phyloP scores from a whole-genome alignment of 495 filamentous ascomycete genomes.

The Recurvomyces mirabilis region DNA sequence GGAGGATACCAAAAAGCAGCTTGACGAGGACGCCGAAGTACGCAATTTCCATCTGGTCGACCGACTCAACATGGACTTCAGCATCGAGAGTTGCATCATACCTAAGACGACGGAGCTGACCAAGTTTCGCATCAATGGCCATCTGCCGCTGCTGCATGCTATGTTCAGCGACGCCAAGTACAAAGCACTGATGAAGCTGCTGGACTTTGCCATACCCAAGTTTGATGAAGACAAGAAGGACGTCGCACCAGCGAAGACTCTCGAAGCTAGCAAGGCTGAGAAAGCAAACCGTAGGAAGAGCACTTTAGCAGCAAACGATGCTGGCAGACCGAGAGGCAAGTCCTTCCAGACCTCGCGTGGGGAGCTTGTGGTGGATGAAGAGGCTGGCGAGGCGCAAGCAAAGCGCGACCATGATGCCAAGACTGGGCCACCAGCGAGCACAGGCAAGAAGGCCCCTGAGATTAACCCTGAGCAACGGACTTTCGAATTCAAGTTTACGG shows the following conservation, averaged over 20 bases:
- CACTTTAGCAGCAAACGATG: slow-evolving; percentile 12
- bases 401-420: slow-evolving; percentile 37
- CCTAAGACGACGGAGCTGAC: slow-evolving; percentile 91
- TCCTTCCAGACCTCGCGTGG: slow-evolving; percentile 54
- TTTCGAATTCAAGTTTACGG: slow-evolving; percentile 93
- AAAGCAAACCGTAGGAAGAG: slow-evolving; percentile 21
- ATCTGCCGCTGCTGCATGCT: slow-evolving; percentile 83
- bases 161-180: slow-evolving; percentile 90
- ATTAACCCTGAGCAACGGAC: slow-evolving; percentile 71
- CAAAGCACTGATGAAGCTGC: slow-evolving; percentile 87
- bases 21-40: slow-evolving; percentile 54
- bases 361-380: slow-evolving; percentile 66
- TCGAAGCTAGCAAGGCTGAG: slow-evolving; percentile 1
- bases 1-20: slow-evolving; percentile 75
- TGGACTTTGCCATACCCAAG: slow-evolving; percentile 88
- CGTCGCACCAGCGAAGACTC: slow-evolving; percentile 10
- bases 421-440: slow-evolving; percentile 26
- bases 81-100: slow-evolving; percentile 81
- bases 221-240: slow-evolving; percentile 41
- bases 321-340: slow-evolving; percentile 40
- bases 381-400: slow-evolving; percentile 49
- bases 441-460: slow-evolving; percentile 43
- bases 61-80: slow-evolving; percentile 91
- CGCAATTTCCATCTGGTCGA: slow-evolving; percentile 85
- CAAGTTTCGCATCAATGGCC: slow-evolving; percentile 78